Percentiles rank a stretch among this genome's conserved stretches.
These are phyloP conservation scores for Pythium coloratum DNA, from an alignment of 352 stramenopile genomes.

Conservation along the genomic window DNA sequence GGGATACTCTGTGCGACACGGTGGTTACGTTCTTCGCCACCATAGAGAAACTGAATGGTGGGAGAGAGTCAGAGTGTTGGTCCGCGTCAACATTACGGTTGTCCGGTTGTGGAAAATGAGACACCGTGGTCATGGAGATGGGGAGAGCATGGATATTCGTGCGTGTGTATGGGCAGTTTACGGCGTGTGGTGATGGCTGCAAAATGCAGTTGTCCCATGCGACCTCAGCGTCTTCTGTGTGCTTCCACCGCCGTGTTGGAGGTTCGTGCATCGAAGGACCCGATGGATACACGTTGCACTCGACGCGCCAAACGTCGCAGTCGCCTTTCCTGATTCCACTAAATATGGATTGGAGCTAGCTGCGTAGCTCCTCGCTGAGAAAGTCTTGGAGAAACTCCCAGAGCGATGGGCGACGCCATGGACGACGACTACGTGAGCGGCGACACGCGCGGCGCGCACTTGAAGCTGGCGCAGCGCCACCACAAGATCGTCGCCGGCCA, in stretches of 20 bases:
- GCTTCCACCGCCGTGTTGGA: not conserved
- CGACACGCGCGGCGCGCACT: conserved; percentile 49
- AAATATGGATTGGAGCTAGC: not conserved
- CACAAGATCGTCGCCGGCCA: conserved; percentile 48
- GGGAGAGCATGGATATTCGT: not conserved
- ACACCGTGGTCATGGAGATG: not conserved
- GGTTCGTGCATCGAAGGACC: not conserved
- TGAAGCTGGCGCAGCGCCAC: conserved; percentile 75
- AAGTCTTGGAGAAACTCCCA: not conserved
- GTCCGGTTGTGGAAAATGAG: not conserved
- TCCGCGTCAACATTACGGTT: not conserved
- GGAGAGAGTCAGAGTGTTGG: not conserved
- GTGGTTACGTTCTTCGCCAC: not conserved
- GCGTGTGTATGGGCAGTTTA: not conserved
- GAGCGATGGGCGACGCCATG: not conserved
- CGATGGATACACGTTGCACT: not conserved
- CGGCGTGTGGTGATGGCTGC: not conserved
- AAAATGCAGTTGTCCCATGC: not conserved
- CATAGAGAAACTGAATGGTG: not conserved
- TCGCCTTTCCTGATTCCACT: not conserved
- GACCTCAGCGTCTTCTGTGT: not conserved
- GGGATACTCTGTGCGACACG: not conserved
- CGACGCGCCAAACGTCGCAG: not conserved
- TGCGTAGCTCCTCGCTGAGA: not conserved
- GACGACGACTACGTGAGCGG: conserved; percentile 27